phyloP scores from a whole-genome alignment of 176 grass and related monocot species.

The Hyparrhenia diplandra region DNA sequence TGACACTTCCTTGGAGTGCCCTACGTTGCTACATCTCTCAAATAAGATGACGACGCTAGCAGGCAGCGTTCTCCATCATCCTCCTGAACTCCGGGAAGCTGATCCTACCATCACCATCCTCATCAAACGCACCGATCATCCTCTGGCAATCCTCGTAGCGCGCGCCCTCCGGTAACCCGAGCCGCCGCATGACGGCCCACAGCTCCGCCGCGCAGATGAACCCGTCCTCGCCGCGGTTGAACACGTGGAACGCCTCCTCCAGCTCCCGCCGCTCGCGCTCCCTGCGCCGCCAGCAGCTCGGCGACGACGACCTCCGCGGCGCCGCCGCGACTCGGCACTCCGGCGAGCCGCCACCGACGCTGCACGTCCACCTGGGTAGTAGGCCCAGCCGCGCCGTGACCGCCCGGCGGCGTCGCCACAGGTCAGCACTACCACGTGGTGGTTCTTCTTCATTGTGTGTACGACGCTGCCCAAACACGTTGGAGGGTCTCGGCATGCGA shows the following conservation, averaged over 20 bases:
- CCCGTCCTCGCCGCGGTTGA: slow-evolving; percentile 40
- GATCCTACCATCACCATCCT: slow-evolving; percentile 12
- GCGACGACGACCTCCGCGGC: too few relatives aligned
- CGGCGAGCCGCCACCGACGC: too few relatives aligned
- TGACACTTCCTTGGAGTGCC: too few relatives aligned
- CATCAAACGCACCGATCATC: slow-evolving; percentile 28
- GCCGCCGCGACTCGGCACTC: too few relatives aligned
- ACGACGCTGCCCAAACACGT: too few relatives aligned
- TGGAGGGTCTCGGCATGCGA: background rate
- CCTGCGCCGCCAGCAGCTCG: too few relatives aligned
- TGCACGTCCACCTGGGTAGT: too few relatives aligned
- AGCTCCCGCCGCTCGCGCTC: slow-evolving; percentile 17
- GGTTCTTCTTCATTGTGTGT: background rate
- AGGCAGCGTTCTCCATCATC: slow-evolving; percentile 36
- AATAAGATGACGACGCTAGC: background rate
- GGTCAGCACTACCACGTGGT: background rate
- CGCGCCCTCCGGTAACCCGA: slow-evolving; percentile 23
- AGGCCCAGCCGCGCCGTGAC: slow-evolving; percentile 3
- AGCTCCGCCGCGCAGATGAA: slow-evolving; percentile 33
- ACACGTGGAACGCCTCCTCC: slow-evolving; percentile 38
- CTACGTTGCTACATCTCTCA: too few relatives aligned
- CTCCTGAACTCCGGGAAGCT: slow-evolving; percentile 37
- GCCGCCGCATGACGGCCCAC: slow-evolving; percentile 38
- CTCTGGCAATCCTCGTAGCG: slow-evolving; percentile 25
- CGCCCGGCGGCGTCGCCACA: background rate